Evolutionary conservation across 2,329 filamentous ascomycete genomes (phyloP).

Genomic region (Cercospora sesami): DNA sequence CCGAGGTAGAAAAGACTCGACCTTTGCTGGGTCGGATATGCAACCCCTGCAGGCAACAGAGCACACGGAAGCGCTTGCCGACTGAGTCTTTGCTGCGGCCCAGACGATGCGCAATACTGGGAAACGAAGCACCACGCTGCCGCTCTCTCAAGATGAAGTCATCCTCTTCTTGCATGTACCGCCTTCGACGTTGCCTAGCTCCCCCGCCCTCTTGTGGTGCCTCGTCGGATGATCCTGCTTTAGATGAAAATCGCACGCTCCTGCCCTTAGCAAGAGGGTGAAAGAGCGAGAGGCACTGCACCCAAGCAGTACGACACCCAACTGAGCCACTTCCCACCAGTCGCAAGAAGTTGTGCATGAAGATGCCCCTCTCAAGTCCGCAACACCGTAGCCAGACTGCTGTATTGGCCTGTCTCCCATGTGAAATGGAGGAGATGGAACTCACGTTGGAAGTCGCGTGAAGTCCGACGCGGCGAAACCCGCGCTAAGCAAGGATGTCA

Average conservation of each 20-base stretch:
- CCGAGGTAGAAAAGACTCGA: background rate
- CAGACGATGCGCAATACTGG: background rate
- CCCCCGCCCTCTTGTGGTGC: background rate
- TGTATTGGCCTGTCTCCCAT: background rate
- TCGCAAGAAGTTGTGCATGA: background rate
- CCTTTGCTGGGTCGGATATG: background rate
- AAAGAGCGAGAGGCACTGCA: background rate
- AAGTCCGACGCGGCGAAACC: background rate
- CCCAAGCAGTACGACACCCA: background rate
- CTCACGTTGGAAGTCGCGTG: background rate
- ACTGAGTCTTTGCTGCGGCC: background rate
- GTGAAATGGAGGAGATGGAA: background rate
- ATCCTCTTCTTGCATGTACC: background rate
- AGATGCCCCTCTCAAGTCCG: background rate
- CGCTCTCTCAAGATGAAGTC: background rate
- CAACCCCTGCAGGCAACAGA: background rate
- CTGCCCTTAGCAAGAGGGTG: background rate
- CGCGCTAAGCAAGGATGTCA: background rate
- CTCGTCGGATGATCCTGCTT: background rate
- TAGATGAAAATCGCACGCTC: background rate
- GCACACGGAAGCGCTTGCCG: background rate
- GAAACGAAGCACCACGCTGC: background rate
- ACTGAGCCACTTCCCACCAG: background rate
- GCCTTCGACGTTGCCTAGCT: background rate
- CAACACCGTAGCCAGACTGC: background rate